A percentile compares a stretch with the other conserved stretches of the same genome.
These are phyloP conservation scores for Gilbertella persicaria DNA, from an alignment of 371 early-diverging fungal species.

Conservation along the genomic window DNA sequence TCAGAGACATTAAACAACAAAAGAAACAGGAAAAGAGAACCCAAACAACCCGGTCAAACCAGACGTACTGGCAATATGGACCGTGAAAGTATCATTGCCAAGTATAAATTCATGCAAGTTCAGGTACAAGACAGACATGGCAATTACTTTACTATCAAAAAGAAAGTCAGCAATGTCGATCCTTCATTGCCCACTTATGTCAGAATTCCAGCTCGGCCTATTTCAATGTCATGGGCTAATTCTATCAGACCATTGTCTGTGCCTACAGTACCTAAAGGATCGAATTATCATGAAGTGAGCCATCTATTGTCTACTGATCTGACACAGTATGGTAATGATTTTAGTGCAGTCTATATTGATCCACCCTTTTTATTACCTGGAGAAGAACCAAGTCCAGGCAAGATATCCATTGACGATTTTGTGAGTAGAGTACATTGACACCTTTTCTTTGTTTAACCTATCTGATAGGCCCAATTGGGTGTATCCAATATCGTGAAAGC, in stretches of 20 bases:
- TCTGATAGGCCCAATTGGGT: conserved; percentile 46
- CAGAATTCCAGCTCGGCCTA: conserved; percentile 81
- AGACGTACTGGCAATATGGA: conserved; percentile 45
- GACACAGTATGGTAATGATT: conserved; percentile 62
- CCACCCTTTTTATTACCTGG: conserved; percentile 81
- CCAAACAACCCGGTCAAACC: conserved; percentile 33
- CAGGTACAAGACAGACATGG: conserved; percentile 83
- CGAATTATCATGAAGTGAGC: conserved; percentile 38
- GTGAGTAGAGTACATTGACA: conserved; percentile 32
- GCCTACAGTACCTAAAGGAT: conserved; percentile 1
- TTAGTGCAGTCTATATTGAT: conserved; percentile 88
- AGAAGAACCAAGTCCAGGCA: conserved; percentile 67
- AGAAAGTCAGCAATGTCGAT: conserved; percentile 76
- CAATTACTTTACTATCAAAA: conserved; percentile 78
- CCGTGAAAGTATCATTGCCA: conserved; percentile 69
- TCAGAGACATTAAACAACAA: conserved; percentile 39
- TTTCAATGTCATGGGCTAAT: conserved; percentile 87
- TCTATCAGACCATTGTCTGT: conserved; percentile 46
- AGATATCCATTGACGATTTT: conserved; percentile 68
- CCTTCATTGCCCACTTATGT: conserved; percentile 86
- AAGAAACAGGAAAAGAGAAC: conserved; percentile 34
- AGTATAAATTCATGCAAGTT: conserved; percentile 84
- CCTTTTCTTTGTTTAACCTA: neutral
- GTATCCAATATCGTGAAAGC: conserved; percentile 65
- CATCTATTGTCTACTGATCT: conserved; percentile 50